phyloP scores from a whole-genome alignment of 2,329 filamentous ascomycete species.

The Aspergillus costaricaensis region DNA sequence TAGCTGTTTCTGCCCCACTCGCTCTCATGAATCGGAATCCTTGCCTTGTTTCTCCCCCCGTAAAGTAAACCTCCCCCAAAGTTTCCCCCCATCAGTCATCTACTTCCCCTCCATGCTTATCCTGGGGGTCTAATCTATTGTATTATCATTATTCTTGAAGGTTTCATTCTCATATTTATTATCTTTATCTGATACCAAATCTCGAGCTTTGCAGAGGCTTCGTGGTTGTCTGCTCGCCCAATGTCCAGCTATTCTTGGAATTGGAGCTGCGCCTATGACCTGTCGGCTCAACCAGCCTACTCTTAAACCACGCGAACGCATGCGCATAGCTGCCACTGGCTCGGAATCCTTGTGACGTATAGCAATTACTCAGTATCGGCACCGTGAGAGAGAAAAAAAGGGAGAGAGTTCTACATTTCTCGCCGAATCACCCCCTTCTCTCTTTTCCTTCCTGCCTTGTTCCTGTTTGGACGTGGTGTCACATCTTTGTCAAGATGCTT shows the following conservation, averaged over 20 bases:
- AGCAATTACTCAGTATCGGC: background rate
- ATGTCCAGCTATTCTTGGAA: constrained; percentile 18
- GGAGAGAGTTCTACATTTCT: background rate
- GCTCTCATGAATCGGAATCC: no score
- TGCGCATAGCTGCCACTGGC: constrained; percentile 2
- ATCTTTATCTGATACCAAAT: background rate
- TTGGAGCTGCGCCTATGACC: constrained; percentile 20
- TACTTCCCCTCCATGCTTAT: background rate
- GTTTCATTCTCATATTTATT: background rate
- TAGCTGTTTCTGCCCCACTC: no score
- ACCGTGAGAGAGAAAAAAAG: background rate
- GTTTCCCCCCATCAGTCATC: background rate
- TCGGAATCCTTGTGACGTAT: background rate
- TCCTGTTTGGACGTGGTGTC: background rate
- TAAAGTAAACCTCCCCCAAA: background rate
- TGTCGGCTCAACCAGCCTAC: constrained; percentile 12
- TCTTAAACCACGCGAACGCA: constrained; percentile 7
- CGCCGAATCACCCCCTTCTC: background rate
- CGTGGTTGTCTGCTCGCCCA: constrained; percentile 11
- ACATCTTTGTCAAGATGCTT: constrained; percentile 56
- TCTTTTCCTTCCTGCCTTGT: background rate
- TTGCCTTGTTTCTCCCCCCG: no score
- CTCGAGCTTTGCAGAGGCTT: background rate
- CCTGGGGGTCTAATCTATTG: no score
- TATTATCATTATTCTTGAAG: background rate